Base-by-base conservation (phyloP, 768 basidiomycete genomes). In the Clitopilus hobsonii region DNA sequence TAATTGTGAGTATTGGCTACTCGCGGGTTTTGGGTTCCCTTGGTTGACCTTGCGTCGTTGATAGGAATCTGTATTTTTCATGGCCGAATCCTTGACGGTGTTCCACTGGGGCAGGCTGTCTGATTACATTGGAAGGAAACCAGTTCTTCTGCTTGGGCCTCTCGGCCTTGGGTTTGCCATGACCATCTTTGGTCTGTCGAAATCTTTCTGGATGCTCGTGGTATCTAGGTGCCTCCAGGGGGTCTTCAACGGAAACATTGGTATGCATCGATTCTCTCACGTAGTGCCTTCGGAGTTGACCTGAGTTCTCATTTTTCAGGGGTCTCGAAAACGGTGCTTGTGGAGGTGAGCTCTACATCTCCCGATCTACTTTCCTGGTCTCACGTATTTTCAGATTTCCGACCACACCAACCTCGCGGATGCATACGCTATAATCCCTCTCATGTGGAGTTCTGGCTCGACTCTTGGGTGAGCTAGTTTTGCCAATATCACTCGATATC, bases 1-100 rank as follows among this genome's bases (percentile, higher is more conserved):
- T 77, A 18, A 70, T 78, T 28, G 76, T 76, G 50, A 54, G 65
- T 63, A 72, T 71, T 52, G 73, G 73, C 10, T 75, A 73, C 60
- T 11, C 52, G 55, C 28, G 56, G 54, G 16, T 59, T 58, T 55
- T 45, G 16, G 16, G n/a, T 14, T 22, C 13, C 8, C 32, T 36
- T 3, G 32, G 32, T 11, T 10, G 14, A 5, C 11, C 27, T 49
- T 22, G 5, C 6, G n/a, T n/a, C n/a, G n/a, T n/a, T n/a, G n/a
- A n/a, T 38, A 76, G 73, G 71, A 74, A 63, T 74, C 74, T 27
- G 32, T 62, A 1, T 76, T 74, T 57, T 74, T 72, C 51, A 25
- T 72, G 14, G 62, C 71, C n/a, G 73, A 75, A 61, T 61, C 61
- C 20, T 36, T 70, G 18, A 66, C 67, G 27, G 70, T 71, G 2